Conservation (phyloP, 805 yeast species). For the Yamadazyma olivae region DNA sequence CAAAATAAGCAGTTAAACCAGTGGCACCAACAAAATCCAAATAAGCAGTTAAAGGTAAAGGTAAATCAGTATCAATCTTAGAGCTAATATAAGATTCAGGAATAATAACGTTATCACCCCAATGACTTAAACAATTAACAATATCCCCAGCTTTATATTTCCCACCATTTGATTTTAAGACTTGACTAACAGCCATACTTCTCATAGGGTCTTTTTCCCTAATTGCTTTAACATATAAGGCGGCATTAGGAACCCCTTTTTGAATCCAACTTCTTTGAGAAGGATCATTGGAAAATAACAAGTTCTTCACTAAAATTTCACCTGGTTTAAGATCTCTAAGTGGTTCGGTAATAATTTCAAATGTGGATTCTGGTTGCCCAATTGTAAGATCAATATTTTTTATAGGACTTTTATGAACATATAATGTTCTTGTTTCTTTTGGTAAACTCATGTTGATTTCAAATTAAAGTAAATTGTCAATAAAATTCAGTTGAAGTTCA, state of each 20-base stretch:
- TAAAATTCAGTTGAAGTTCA: no score
- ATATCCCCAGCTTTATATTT: conserved; percentile 24
- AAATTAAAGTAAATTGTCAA: no score
- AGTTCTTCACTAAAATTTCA: conserved; percentile 23
- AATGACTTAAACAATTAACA: conserved; percentile 16
- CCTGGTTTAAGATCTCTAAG: conserved; percentile 18
- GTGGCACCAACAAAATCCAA: conserved; percentile 25
- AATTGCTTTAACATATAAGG: conserved; percentile 21
- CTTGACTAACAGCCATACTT: conserved; percentile 21
- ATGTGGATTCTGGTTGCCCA: conserved; percentile 26
- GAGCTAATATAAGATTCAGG: conserved; percentile 13
- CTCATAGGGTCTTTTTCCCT: conserved; percentile 20
- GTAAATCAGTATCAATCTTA: conserved; percentile 12
- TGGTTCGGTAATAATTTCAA: conserved; percentile 19
- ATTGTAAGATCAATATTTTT: conserved; percentile 16
- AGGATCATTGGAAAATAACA: conserved; percentile 35
- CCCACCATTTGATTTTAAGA: conserved; percentile 21
- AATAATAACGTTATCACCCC: conserved; percentile 23
- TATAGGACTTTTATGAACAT: conserved; percentile 21
- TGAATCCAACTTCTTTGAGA: conserved; percentile 36
- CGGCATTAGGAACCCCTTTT: conserved; percentile 20
- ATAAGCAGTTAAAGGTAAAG: conserved; percentile 21
- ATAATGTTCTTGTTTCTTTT: conserved; percentile 2
- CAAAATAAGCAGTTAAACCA: conserved; percentile 30
- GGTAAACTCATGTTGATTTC: conserved; percentile 1